These are phyloP conservation scores for Erysimum cheiranthoides DNA, from an alignment of 345 rosid species.

Conservation along the genomic window DNA sequence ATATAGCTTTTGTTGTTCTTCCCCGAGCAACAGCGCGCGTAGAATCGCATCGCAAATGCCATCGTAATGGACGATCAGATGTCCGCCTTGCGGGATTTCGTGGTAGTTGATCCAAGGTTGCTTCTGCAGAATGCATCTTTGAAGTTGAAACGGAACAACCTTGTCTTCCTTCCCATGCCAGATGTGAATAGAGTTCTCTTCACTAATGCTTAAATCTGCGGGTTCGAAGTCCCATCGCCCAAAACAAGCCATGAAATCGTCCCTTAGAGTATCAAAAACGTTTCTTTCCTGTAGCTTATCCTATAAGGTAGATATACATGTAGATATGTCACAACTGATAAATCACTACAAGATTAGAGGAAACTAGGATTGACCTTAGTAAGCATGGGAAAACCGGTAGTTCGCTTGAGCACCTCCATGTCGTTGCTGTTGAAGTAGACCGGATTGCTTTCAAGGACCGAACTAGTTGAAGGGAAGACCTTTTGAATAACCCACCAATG, in stretches of 20 bases:
- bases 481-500: slow-evolving; percentile 84
- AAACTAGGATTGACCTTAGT: slow-evolving; percentile 55
- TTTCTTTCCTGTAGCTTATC: slow-evolving; percentile 55
- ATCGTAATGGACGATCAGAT: slow-evolving; percentile 72
- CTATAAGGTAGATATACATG: slow-evolving; percentile 22
- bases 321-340: slow-evolving; percentile 14
- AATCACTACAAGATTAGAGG: background rate
- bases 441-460: slow-evolving; percentile 64
- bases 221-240: slow-evolving; percentile 96
- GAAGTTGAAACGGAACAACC: slow-evolving; percentile 82
- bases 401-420: slow-evolving; percentile 65
- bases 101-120: slow-evolving; percentile 84
- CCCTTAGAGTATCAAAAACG: slow-evolving; percentile 64
- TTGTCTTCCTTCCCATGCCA: slow-evolving; percentile 91
- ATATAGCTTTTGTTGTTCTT: slow-evolving; percentile 53
- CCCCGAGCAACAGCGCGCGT: slow-evolving; percentile 62
- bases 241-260: slow-evolving; percentile 61
- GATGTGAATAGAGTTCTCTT: slow-evolving; percentile 61
- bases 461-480: slow-evolving; percentile 60
- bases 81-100: slow-evolving; percentile 87
- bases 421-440: slow-evolving; percentile 68
- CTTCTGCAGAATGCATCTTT: slow-evolving; percentile 60
- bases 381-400: slow-evolving; percentile 83
- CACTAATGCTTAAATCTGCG: slow-evolving; percentile 48
- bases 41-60: slow-evolving; percentile 72